phyloP scores from a whole-genome alignment of 2,329 filamentous ascomycete genomes.

The Ceratocystis lukuohia region DNA sequence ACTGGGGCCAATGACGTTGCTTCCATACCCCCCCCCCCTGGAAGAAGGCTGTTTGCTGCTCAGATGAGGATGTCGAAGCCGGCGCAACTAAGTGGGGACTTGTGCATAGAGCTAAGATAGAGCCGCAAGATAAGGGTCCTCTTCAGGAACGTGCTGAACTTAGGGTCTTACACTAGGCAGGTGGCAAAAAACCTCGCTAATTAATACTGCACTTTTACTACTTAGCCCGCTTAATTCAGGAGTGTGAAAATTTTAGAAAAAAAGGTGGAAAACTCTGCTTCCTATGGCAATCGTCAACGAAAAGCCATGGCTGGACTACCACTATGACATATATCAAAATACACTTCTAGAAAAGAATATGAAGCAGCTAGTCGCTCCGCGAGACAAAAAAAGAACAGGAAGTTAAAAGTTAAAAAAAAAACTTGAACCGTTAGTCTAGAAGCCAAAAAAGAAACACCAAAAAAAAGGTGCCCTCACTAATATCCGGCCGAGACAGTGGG shows the following conservation, averaged over 20 bases:
- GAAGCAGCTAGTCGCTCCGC: background rate
- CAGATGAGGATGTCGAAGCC: constrained; percentile 19
- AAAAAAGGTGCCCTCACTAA: background rate
- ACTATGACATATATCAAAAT: background rate
- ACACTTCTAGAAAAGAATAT: background rate
- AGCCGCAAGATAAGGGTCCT: constrained; percentile 4
- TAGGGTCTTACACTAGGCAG: background rate
- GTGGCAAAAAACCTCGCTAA: background rate
- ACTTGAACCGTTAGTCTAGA: background rate
- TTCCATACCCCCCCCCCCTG: background rate
- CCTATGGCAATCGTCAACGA: background rate
- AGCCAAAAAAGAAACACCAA: background rate
- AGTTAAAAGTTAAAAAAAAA: background rate
- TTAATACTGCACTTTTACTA: background rate
- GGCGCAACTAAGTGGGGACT: constrained; percentile 12
- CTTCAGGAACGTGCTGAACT: constrained; percentile 1
- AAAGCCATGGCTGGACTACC: background rate
- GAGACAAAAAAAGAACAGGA: background rate
- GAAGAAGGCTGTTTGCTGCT: background rate
- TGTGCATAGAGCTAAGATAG: constrained; percentile 7
- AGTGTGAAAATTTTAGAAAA: background rate
- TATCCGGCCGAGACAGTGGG: background rate
- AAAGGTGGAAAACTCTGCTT: background rate
- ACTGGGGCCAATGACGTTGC: constrained; percentile 17
- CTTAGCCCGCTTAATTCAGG: background rate